Base-by-base conservation (phyloP, 345 rosid genomes). In the Gynandropsis gynandra region DNA sequence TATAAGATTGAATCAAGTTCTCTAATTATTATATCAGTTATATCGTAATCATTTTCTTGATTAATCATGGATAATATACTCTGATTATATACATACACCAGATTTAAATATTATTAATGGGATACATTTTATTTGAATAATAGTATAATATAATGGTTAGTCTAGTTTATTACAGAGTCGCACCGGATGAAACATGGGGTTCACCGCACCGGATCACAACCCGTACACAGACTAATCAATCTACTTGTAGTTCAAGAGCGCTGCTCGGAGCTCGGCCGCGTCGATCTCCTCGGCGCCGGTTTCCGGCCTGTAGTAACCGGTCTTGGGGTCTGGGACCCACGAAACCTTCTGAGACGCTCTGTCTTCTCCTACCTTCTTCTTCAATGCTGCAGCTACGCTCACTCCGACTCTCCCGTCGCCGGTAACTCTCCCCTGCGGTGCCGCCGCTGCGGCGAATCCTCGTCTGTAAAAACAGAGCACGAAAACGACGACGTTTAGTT, bases 251-350 rank as follows among this genome's bases (percentile, higher is more conserved):
- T 76, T 88, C 77, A 88, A 66, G 54, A 82, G 76, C 34, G 43
- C 3, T 27, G 82, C 86, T 24, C 97, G 67, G 4, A 88, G 73
- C 64, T 80, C 90, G 1, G 81, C 90, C 29, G 60, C 81, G 35
- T 84, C 86, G 42, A 80, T 59, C 64, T 80, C 90, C 12, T 77
- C 61, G 16, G 74, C 62, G 32, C 54, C 69, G 58, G 74, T 78
- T 51, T 76, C 89, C 1, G 96, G 94, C 49, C 94, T 71, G 82
- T 81, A 87, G 62, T 61, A 74, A 6, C 97, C 90, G 59, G 97
- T 88, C 16, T 74, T 75, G 9, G 95, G 95, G 50, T 88, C 95
- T 3, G 97, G 97, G 10, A 76, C 71, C 95, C 95, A 88, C 12
- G 86, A 47, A 8, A 75, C 84, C 63, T 73, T 73, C 68, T 78